Evolutionary conservation across 176 grass and related monocot species (phyloP), one percentile per base, ranked within the genome.

Genomic region (Canna indica): DNA sequence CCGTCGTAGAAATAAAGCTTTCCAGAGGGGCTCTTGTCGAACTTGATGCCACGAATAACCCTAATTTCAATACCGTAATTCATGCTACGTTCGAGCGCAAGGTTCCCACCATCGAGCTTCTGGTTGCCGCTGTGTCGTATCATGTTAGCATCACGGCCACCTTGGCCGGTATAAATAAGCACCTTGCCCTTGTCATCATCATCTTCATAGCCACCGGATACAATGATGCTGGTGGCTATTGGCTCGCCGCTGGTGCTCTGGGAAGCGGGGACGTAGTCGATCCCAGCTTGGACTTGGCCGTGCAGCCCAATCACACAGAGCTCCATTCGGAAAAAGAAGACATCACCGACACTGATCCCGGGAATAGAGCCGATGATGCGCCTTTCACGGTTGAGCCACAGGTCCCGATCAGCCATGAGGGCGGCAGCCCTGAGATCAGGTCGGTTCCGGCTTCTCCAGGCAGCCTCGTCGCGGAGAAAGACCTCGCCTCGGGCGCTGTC

Each of bases 311-410:
- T 46, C 68, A 90, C 69, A 83, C 82, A 81, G 67, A 97, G 77
- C 77, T 97, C 93, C 57, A 82, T 89, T 11, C 93, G 88, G 83
- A 91, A 97, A 81, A 77, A 85, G 83, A 97, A 97, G 66, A 85
- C 69, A 44, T 97, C 93, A 20, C 88, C 93, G 67, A 90, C 73
- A 24, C 35, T 72, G 66, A 97, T 33, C 28, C 93, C 93, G 4
- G 93, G 93, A 35, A 97, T 73, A 47, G 77, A 0, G 12, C 93
- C 93, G 52, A 97, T 79, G 68, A 91, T 78, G 39, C 93, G 81
- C 46, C 60, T 16, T 27, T 81, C 57, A 34, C 87, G 88, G 77
- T 85, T 75, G 61, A 91, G 76, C 63, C 75, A 91, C 38, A 77
- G 85, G 30, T 75, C 84, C 7, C 2, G 17, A 38, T 79, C 5